A percentile compares a stretch with the other conserved stretches of the same genome.
These are phyloP conservation scores for Persicaria tinctoria DNA, from an alignment of 148 eudicot genomes.

Conservation along the genomic window DNA sequence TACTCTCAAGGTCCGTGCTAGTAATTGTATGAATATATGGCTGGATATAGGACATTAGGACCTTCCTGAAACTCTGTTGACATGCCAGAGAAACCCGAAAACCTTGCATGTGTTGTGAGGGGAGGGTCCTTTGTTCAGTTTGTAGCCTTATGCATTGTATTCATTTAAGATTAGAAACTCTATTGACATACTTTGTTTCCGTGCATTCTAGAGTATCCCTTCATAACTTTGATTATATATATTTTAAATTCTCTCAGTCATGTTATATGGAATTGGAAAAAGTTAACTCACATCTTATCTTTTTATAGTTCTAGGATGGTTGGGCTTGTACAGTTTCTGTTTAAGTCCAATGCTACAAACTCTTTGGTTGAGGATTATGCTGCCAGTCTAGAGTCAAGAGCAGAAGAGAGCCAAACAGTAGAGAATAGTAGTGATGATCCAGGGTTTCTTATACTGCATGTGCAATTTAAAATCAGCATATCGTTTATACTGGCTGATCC, in stretches of 20 bases:
- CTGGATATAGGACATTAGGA: too few species aligned
- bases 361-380: conserved; percentile 93
- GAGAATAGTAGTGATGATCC: conserved; percentile 81
- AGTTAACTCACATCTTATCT: background rate
- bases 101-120: too few species aligned
- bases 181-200: too few species aligned
- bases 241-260: background rate
- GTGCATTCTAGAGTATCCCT: too few species aligned
- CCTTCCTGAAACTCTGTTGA: too few species aligned
- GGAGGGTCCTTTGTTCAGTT: too few species aligned
- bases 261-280: background rate
- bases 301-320: conserved; percentile 75
- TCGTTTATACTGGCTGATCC: background rate
- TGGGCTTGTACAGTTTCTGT: conserved; percentile 75
- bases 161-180: too few species aligned
- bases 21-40: too few species aligned
- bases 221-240: background rate
- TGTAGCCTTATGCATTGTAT: too few species aligned
- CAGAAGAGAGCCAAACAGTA: conserved; percentile 70
- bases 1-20: too few species aligned
- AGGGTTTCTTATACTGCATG: conserved; percentile 93
- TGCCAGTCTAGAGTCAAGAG: conserved; percentile 82
- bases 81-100: too few species aligned
- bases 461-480: conserved; percentile 8
- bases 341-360: conserved; percentile 67